These are phyloP conservation scores for Punctularia strigosozonata DNA, from an alignment of 768 basidiomycete genomes.

Conservation along the genomic window DNA sequence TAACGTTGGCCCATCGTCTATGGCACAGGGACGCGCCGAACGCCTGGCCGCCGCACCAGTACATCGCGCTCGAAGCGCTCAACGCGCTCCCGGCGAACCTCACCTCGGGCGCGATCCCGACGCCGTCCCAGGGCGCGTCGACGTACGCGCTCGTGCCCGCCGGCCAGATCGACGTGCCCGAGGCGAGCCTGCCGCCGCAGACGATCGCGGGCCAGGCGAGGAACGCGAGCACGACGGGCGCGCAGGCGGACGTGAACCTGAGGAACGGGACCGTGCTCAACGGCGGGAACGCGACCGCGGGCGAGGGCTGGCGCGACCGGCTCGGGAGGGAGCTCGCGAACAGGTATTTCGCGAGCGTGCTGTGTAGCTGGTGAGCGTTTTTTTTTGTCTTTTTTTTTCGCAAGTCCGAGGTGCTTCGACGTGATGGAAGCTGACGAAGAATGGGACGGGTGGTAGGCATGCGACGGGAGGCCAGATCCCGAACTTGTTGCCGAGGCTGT, in stretches of 20 bases:
- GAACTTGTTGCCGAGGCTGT: constrained; percentile 53
- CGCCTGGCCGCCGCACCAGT: constrained; percentile 79
- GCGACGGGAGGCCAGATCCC: constrained; percentile 83
- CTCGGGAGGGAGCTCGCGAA: constrained; percentile 71
- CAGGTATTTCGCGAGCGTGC: constrained; percentile 67
- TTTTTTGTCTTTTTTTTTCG: constrained; percentile 1
- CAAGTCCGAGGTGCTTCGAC: background rate
- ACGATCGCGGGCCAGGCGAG: constrained; percentile 25
- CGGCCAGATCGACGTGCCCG: constrained; percentile 74
- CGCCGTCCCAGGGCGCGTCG: constrained; percentile 35
- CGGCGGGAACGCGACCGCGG: constrained; percentile 48
- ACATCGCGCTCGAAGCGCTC: constrained; percentile 71
- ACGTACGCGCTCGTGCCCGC: constrained; percentile 59
- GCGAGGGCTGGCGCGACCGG: constrained; percentile 55
- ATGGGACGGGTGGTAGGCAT: too few species aligned
- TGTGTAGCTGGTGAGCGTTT: constrained; percentile 75
- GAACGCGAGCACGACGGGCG: constrained; percentile 41
- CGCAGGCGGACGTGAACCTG: constrained; percentile 49
- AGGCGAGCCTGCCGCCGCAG: constrained; percentile 63
- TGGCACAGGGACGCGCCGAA: constrained; percentile 76
- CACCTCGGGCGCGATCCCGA: constrained; percentile 43
- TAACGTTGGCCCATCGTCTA: background rate
- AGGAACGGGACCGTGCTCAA: constrained; percentile 46
- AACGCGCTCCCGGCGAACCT: constrained; percentile 63
- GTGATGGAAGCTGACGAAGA: too few species aligned